Conservation (phyloP, 495 filamentous ascomycete species). For the Apiosordaria backusii region DNA sequence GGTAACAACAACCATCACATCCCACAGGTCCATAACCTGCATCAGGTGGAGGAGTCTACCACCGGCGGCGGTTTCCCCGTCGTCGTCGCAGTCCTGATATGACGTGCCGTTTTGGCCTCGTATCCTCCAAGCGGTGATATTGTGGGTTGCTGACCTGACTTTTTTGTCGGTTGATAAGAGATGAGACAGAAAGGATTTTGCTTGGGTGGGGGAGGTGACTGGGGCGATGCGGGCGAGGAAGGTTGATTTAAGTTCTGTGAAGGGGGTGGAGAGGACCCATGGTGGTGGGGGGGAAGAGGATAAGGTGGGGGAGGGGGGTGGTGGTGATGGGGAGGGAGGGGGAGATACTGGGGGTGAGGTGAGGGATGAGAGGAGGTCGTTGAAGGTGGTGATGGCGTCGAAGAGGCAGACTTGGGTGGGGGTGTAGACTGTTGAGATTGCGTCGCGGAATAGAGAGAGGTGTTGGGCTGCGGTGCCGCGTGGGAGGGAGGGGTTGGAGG, state of each 20-base stretch:
- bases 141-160: constrained; percentile 82
- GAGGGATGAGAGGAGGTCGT: constrained; percentile 32
- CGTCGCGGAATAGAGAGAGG: constrained; percentile 61
- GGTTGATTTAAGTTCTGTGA: constrained; percentile 80
- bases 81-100: constrained; percentile 90
- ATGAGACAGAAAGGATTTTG: constrained; percentile 63
- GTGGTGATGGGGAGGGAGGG: background rate
- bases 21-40: constrained; percentile 92
- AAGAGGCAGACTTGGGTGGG: constrained; percentile 82
- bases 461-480: constrained; percentile 68
- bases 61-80: constrained; percentile 94
- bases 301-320: background rate
- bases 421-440: constrained; percentile 60
- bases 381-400: constrained; percentile 71
- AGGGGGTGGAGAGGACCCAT: constrained; percentile 68
- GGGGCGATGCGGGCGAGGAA: constrained; percentile 74
- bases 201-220: constrained; percentile 65
- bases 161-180: constrained; percentile 77
- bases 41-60: constrained; percentile 80
- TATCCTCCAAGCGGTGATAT: constrained; percentile 68
- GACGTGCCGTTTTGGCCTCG: constrained; percentile 50
- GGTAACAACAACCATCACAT: constrained; percentile 88
- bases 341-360: constrained; percentile 2
- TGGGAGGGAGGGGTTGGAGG: constrained; percentile 50
- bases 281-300: constrained; percentile 41